phyloP scores from a whole-genome alignment of 2,329 filamentous ascomycete genomes.

The Trichoderma harzianum region DNA sequence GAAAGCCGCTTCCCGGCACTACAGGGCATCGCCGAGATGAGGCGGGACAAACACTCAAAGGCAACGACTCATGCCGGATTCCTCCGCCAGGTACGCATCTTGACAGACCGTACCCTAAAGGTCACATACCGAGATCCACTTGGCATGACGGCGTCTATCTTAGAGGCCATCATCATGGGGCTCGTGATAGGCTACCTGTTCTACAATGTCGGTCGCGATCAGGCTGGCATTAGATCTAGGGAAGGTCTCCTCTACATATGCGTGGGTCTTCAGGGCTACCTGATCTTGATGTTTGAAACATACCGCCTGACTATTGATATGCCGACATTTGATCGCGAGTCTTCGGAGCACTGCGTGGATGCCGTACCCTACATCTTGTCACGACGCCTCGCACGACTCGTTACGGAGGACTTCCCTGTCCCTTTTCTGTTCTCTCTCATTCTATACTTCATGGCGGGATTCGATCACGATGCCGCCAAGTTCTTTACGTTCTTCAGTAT shows the following conservation, averaged over 20 bases:
- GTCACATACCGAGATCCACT: slow-evolving; percentile 74
- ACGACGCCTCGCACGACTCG: slow-evolving; percentile 62
- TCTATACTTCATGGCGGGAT: slow-evolving; percentile 76
- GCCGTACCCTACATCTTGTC: slow-evolving; percentile 68
- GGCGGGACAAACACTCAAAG: slow-evolving; percentile 22
- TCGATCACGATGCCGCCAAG: slow-evolving; percentile 58
- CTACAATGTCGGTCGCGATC: slow-evolving; percentile 59
- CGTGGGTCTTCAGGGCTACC: slow-evolving; percentile 69
- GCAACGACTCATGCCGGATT: slow-evolving; percentile 52
- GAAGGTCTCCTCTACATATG: slow-evolving; percentile 71
- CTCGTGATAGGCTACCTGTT: slow-evolving; percentile 73
- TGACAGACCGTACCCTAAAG: slow-evolving; percentile 66
- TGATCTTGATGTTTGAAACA: slow-evolving; percentile 72
- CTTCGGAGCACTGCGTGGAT: slow-evolving; percentile 67
- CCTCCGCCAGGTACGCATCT: slow-evolving; percentile 58
- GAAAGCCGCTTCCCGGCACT: slow-evolving; percentile 26
- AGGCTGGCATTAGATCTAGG: slow-evolving; percentile 69
- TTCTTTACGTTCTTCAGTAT: slow-evolving; percentile 73
- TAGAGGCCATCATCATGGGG: slow-evolving; percentile 69
- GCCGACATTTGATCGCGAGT: slow-evolving; percentile 71
- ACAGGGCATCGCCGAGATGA: slow-evolving; percentile 10
- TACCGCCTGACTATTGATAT: slow-evolving; percentile 75
- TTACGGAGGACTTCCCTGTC: slow-evolving; percentile 70
- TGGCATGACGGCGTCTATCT: slow-evolving; percentile 66
- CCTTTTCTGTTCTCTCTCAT: slow-evolving; percentile 68